Evolutionary conservation across 2,329 filamentous ascomycete genomes (phyloP), one percentile per base, ranked within the genome.

Genomic region (Penicillium olsonii): DNA sequence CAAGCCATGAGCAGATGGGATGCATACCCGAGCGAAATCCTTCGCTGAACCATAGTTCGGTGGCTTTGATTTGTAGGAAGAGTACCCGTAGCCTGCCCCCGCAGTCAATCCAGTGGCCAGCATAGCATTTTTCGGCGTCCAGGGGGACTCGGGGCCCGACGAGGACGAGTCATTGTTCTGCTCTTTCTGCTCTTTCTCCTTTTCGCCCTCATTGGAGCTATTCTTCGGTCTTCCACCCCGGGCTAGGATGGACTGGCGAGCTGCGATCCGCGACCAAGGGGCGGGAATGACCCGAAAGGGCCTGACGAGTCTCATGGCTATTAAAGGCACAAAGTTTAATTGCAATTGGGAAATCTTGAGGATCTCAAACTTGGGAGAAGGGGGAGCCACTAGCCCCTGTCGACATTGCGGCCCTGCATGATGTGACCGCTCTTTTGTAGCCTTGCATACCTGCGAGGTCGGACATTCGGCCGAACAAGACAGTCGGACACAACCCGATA

Each of bases 1-100:
- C 14, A 35, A 20, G 29, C 40, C 40, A 2, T 9, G 9, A 9
- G 17, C 29, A 18, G 14, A 12, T 22, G 5, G n/a, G 9, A 2
- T 3, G 5, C 8, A 17, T 55, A 72, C 73, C 64, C 71, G 73
- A 49, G 70, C 66, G 43, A 75, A 68, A 20, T 75, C 67, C 34
- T 65, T 62, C 26, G 59, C 45, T 10, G 68, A 67, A 8, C 70
- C 73, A 61, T 75, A 76, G 37, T 62, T 62, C 22, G 69, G 67
- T 14, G 57, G 51, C 29, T 59, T 41, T 17, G 48, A 37, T 27
- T 74, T 73, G 45, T 70, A 74, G 48, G 70, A 67, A 18, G 80
- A 79, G 47, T 75, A 74, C 12, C 73, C 65, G 56, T 83, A 84
- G 3, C 80, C 76, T n/a, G 78, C 61, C 10, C 76, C 74, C 22